Base-by-base conservation (phyloP, 1,139 yeast species). In the Nakaseomyces kungkrabaensis region DNA sequence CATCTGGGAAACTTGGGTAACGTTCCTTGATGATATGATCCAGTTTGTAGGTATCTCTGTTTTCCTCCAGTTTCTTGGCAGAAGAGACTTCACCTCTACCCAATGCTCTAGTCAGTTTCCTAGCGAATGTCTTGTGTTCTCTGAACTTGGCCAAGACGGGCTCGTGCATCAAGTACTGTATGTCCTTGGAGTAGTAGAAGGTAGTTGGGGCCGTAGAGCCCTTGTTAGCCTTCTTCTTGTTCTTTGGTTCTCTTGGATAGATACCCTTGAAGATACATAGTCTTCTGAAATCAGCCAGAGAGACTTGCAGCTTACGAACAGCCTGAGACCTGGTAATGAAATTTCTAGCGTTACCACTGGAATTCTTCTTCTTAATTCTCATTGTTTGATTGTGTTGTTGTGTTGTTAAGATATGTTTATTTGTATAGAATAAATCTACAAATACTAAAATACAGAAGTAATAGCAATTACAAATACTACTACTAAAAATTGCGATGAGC, bases 231-330 rank as follows among this genome's bases (percentile, higher is more conserved):
- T 88, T 90, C 81, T 86, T 89, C 73, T 89, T 90, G 70, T 87
- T 89, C 63, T 94, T 77, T 48, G 98, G 97, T 67, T 92, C 98
- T 68, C 99, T 79, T 51, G 99, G 99, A 68, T 83, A 85, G 55
- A 85, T 84, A 46, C 99, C 99, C 68, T 92, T 92, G 78, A 92
- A 88, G 67, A 92, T 92, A 77, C 98, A 92, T 63, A 92, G 77
- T 65, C 97, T 80, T 72, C 98, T 85, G 79, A 92, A 92, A 71
- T 92, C 98, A n/a, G 97, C 97, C 53, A 94, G 76, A 2, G 97
- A 85, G 45, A 94, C 85, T 70, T 92, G 98, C 56, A 92, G 75
- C 68, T 84, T 88, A 69, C 85, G 84, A 52, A 92, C 86, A 4
- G 99, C 99, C 69, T 88, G 96, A 1, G 97, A 85, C 71, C 99